Conservation (phyloP, 73 alveolate genomes). For the Paramecium pentaurelia region DNA sequence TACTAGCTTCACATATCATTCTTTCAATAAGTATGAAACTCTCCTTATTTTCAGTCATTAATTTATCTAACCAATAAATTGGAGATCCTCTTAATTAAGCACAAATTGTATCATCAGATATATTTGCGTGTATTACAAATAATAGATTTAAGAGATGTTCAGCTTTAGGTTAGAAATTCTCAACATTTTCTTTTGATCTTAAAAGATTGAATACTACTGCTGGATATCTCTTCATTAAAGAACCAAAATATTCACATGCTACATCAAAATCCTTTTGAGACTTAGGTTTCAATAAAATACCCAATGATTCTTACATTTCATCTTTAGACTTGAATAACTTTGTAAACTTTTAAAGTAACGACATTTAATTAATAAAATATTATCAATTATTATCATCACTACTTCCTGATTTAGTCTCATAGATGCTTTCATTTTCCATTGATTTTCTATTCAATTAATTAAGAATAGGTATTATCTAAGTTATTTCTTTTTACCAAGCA, state of each 20-base stretch:
- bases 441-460: neutral
- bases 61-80: constrained; percentile 9
- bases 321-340: constrained; percentile 2
- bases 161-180: neutral
- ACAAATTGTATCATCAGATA: neutral
- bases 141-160: neutral
- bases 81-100: constrained; percentile 8
- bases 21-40: neutral
- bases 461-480: neutral
- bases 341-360: constrained; percentile 19
- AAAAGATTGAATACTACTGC: neutral
- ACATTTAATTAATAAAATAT: constrained; percentile 3
- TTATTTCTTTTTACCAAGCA: constrained; percentile 22
- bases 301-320: neutral
- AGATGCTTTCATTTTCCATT: neutral
- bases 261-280: neutral
- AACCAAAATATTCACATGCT: neutral
- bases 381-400: constrained; percentile 8
- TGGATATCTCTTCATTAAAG: neutral
- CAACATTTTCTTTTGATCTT: neutral
- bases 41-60: constrained; percentile 39
- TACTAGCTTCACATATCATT: constrained; percentile 16
- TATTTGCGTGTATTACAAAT: neutral
- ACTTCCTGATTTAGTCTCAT: neutral
- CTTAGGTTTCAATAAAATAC: neutral